Evolutionary conservation across 2,329 filamentous ascomycete species (phyloP), one percentile per base, ranked within the genome.

Genomic region (Teratosphaeria pseudoeucalypti): DNA sequence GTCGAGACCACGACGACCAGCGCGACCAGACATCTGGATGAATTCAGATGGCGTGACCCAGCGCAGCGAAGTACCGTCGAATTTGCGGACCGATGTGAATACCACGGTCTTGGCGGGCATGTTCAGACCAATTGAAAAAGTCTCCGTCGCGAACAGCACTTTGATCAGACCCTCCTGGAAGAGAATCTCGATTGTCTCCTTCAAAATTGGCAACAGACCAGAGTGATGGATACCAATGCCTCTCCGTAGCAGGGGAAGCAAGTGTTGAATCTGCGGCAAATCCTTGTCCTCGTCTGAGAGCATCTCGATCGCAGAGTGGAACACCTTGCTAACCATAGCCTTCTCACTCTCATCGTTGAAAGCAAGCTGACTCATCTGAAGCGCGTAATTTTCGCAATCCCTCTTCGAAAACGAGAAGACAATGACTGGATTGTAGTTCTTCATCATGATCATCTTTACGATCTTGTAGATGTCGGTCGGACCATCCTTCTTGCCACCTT

Each of bases 381-480:
- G 79, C 1, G 94, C 94, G 74, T 94, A 86, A 63, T 86, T 85
- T 76, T 99, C 94, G 72, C 92, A 96, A 69, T 97, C 92, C 65
- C 92, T 84, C 79, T 99, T 99, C 81, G 92, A 96, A 78, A 99
- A 99, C 75, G 92, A 97, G 83, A 99, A 99, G 47, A 99, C 91
- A 72, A 99, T 99, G 68, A 97, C 94, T 0, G 94, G 94, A 70
- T 99, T 96, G 76, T 94, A 95, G 72, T 89, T 94, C 78, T 92
- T 96, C 76, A 90, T 82, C 87, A 99, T 95, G 67, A 97, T 95
- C 94, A 99, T 99, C 75, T 89, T 89, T 66, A 99, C 89, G 69
- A 99, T 96, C 80, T 96, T 97, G 78, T 90, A 91, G 62, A 99
- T 96, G 75, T 99, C 94, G 1, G 85, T 85, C 14, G 84, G 78